Evolutionary conservation across 164 flowering plant genomes (phyloP).

Genomic region (Annona squamosa): DNA sequence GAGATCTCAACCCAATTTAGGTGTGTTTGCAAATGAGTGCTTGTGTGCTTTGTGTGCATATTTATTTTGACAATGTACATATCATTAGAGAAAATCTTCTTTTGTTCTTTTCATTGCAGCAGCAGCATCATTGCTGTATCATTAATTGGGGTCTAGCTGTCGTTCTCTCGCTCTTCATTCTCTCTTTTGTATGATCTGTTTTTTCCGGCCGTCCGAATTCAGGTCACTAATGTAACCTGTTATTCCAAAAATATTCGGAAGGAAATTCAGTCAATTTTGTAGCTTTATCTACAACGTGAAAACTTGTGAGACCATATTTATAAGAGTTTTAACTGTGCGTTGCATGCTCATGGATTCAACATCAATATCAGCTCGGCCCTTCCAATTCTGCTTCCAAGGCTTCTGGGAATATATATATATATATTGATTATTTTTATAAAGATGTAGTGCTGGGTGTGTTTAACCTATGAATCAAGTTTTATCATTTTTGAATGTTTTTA

Average conservation of each 20-base stretch:
- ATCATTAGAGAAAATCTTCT: constrained; percentile 20
- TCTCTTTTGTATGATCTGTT: background rate
- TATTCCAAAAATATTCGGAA: background rate
- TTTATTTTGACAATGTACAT: constrained; percentile 38
- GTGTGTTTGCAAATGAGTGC: constrained; percentile 6
- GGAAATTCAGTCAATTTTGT: background rate
- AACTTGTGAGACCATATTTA: background rate
- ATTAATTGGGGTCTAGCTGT: constrained; percentile 3
- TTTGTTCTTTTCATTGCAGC: constrained; percentile 11
- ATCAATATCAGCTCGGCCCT: background rate
- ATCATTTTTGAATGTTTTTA: too few species aligned
- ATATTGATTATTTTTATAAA: too few species aligned
- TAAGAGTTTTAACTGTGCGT: background rate
- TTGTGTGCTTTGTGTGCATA: constrained; percentile 28
- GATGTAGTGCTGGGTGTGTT: too few species aligned
- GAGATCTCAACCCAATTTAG: constrained; percentile 53
- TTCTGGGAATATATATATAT: background rate
- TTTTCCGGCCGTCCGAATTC: background rate
- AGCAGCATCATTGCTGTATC: constrained; percentile 16
- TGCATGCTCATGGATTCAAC: background rate
- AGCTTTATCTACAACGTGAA: background rate
- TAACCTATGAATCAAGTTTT: too few species aligned
- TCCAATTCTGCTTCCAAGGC: background rate
- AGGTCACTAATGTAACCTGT: background rate
- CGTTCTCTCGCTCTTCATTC: background rate